Conservation (phyloP, 805 yeast species). For the Zygotorulaspora sp. region DNA sequence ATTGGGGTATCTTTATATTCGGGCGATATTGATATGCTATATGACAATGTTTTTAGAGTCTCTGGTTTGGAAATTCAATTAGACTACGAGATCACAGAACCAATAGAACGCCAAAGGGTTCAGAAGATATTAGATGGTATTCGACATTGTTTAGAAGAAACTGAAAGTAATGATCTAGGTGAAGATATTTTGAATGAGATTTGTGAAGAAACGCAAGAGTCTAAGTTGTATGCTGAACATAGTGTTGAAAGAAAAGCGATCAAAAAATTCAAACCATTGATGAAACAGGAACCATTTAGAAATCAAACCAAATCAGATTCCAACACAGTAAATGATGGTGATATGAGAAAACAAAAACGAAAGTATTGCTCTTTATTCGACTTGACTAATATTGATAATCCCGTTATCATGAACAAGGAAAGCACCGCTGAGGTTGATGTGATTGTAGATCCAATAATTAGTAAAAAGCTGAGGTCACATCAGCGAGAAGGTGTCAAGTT, state of each 20-base stretch:
- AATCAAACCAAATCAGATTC: neutral
- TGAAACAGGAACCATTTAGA: conserved; percentile 1
- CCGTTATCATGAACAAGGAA: conserved; percentile 41
- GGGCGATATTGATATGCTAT: conserved; percentile 23
- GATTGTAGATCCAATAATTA: conserved; percentile 55
- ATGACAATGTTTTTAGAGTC: conserved; percentile 43
- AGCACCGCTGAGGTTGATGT: conserved; percentile 40
- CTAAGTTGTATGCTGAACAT: neutral
- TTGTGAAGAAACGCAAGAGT: no score
- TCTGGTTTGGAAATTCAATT: conserved; percentile 62
- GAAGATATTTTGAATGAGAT: neutral
- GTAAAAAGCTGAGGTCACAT: conserved; percentile 64
- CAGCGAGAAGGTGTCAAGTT: conserved; percentile 82
- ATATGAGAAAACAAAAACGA: neutral
- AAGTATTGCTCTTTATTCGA: conserved; percentile 40
- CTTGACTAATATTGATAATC: conserved; percentile 32
- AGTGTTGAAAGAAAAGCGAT: conserved; percentile 9
- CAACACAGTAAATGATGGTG: conserved; percentile 1
- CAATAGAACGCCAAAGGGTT: conserved; percentile 17
- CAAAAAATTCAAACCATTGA: conserved; percentile 15
- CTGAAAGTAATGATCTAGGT: neutral
- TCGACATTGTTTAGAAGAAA: neutral
- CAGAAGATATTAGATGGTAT: neutral
- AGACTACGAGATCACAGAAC: conserved; percentile 42
- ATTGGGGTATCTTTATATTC: conserved; percentile 26